These are phyloP conservation scores for Trichosporon faecale DNA, from an alignment of 1,284 basidiomycete genomes.

Conservation along the genomic window DNA sequence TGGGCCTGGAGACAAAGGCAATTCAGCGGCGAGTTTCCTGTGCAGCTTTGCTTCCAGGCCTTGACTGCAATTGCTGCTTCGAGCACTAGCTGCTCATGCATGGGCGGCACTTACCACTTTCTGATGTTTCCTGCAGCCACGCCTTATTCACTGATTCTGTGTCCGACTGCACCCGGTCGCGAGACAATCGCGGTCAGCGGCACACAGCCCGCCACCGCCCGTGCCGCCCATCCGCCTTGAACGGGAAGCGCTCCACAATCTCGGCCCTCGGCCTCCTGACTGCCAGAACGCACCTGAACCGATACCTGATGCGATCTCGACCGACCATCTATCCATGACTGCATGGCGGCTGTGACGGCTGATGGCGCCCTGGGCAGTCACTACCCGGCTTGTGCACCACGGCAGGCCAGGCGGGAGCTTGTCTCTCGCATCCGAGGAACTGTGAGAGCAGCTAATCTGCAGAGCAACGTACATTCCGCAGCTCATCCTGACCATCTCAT, in stretches of 20 bases:
- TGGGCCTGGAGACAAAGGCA: background rate
- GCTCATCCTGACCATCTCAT: background rate
- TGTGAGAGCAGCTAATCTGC: background rate
- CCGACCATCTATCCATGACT: too few relatives aligned
- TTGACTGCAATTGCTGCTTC: background rate
- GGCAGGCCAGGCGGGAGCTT: background rate
- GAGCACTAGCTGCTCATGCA: background rate
- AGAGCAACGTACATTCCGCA: background rate
- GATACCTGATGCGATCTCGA: background rate
- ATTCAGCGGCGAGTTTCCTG: background rate
- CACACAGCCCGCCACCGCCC: background rate
- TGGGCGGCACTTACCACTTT: background rate
- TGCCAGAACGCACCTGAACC: background rate
- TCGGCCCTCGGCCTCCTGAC: background rate
- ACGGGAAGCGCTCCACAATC: background rate
- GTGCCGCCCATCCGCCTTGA: too few relatives aligned
- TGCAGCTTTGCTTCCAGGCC: background rate
- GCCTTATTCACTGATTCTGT: background rate
- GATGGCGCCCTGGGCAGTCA: too few relatives aligned
- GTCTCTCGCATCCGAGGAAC: background rate
- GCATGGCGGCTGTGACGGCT: too few relatives aligned
- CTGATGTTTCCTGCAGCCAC: background rate
- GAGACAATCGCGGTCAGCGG: background rate
- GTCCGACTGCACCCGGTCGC: background rate
- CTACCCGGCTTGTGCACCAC: background rate